A percentile compares a stretch with the other conserved stretches of the same genome.
phyloP scores from a whole-genome alignment of 768 basidiomycete genomes.

The Termitomyces sp. region DNA sequence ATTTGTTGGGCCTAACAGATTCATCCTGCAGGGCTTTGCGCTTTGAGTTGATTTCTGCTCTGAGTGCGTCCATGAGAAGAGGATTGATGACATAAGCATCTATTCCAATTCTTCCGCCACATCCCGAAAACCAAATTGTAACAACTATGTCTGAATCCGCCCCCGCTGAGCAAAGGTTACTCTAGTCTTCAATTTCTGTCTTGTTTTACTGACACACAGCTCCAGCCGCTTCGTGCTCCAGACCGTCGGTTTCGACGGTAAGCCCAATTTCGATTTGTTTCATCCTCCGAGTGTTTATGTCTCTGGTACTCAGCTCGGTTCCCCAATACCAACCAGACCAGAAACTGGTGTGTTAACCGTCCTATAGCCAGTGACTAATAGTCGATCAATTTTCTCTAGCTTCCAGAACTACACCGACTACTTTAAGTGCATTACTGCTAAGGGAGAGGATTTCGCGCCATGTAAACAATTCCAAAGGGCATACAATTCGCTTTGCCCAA shows the following conservation, averaged over 20 bases:
- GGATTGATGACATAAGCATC: slow-evolving; percentile 30
- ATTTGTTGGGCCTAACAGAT: slow-evolving; percentile 63
- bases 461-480: slow-evolving; percentile 98
- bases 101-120: slow-evolving; percentile 28
- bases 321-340: slow-evolving; percentile 90
- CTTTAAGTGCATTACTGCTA: slow-evolving; percentile 95
- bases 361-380: neutral
- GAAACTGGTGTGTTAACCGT: slow-evolving; percentile 61
- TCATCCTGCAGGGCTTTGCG: slow-evolving; percentile 65
- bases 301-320: slow-evolving; percentile 60
- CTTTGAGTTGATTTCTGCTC: slow-evolving; percentile 83
- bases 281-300: slow-evolving; percentile 1
- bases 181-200: neutral
- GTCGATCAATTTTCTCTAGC: slow-evolving; percentile 30
- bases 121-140: slow-evolving; percentile 28
- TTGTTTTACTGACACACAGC: slow-evolving; percentile 13
- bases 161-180: slow-evolving; percentile 28
- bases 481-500: slow-evolving; percentile 96
- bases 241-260: slow-evolving; percentile 93
- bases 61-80: slow-evolving; percentile 77
- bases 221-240: slow-evolving; percentile 82
- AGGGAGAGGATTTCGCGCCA: slow-evolving; percentile 96
- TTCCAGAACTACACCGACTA: slow-evolving; percentile 98
- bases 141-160: slow-evolving; percentile 53
- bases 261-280: slow-evolving; percentile 15